Evolutionary conservation across 139 green algal species (phyloP), one percentile per base, ranked within the genome.

Genomic region (Yamagishiella unicocca): DNA sequence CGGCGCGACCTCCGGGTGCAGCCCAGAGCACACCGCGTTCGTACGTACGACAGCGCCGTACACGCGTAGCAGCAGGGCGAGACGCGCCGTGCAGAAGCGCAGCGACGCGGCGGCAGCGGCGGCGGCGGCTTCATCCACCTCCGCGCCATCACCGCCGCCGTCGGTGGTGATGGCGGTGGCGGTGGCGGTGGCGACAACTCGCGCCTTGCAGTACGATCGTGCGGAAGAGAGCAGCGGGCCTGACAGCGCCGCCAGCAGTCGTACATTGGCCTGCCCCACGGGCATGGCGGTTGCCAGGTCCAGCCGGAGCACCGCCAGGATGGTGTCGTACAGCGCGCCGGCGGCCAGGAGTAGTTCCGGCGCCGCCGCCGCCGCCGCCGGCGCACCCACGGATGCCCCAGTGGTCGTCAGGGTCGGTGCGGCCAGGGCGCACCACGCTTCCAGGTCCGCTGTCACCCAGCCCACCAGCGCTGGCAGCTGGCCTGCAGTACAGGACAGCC

Each of bases 311-410:
- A 61, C 22, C 14, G 42, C 21, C n/a, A 85, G 25, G 2, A 82
- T 22, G 14, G 54, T 71, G 58, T 75, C 62, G 58, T 85, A 82
- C 73, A 89, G 25, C 35, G 31, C 10, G 3, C 62, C 62, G 4
- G 78, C 61, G 21, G 84, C 84, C n/a, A 89, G 84, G 24, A 76
- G 25, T 35, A 83, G 61, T 25, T 77, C 70, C 19, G 68, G 6
- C 0, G 37, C 68, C 0, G 70, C 61, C 3, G 38, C 53, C 33
- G 31, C 45, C 25, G 33, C 7, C 38, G n/a, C 68, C 31, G 38
- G 38, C 40, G 31, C 7, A 0, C n/a, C 45, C 37, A 24, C 27
- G 58, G 31, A 38, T 31, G n/a, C 64, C n/a, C n/a, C n/a, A n/a
- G n/a, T n/a, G n/a, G n/a, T n/a, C n/a, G n/a, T n/a, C n/a, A 24